phyloP scores from a whole-genome alignment of 2,329 filamentous ascomycete species.

The Penicillium corylophilum region DNA sequence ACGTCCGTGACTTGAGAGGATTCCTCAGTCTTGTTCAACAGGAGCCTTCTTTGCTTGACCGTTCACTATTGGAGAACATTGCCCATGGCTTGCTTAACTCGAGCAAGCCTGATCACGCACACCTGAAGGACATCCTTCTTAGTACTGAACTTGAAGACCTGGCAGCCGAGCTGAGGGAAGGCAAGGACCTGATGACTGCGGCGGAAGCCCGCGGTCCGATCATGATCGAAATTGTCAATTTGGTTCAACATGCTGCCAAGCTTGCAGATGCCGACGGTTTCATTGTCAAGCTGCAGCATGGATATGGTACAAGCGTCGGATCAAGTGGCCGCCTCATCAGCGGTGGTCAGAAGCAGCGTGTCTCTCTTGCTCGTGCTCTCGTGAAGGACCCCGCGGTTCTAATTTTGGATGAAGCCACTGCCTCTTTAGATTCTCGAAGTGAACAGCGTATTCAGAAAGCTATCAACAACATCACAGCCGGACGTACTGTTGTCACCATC shows the following conservation, averaged over 20 bases:
- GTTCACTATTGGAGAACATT: conserved; percentile 26
- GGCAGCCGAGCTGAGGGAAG: conserved; percentile 43
- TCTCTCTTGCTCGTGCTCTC: conserved; percentile 77
- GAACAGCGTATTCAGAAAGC: conserved; percentile 56
- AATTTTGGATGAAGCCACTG: conserved; percentile 80
- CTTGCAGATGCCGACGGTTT: conserved; percentile 57
- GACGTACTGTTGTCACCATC: conserved; percentile 70
- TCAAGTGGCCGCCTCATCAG: conserved; percentile 71
- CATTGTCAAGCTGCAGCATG: conserved; percentile 32
- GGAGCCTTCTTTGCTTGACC: conserved; percentile 23
- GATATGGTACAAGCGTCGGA: conserved; percentile 71
- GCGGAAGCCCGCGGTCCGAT: conserved; percentile 47
- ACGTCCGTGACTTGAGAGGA: conserved; percentile 42
- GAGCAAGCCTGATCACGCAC: conserved; percentile 24
- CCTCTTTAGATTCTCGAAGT: conserved; percentile 54
- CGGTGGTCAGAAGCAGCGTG: conserved; percentile 77
- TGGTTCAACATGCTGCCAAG: conserved; percentile 42
- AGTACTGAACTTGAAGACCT: conserved; percentile 52
- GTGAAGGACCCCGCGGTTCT: conserved; percentile 68
- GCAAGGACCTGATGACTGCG: conserved; percentile 48
- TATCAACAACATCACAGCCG: conserved; percentile 54
- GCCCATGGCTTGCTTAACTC: conserved; percentile 47
- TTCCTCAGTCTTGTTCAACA: conserved; percentile 25
- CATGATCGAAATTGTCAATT: conserved; percentile 53
- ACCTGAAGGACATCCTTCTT: conserved; percentile 42